Conservation (phyloP, 2,329 filamentous ascomycete genomes). For the Epichloe uncinata region DNA sequence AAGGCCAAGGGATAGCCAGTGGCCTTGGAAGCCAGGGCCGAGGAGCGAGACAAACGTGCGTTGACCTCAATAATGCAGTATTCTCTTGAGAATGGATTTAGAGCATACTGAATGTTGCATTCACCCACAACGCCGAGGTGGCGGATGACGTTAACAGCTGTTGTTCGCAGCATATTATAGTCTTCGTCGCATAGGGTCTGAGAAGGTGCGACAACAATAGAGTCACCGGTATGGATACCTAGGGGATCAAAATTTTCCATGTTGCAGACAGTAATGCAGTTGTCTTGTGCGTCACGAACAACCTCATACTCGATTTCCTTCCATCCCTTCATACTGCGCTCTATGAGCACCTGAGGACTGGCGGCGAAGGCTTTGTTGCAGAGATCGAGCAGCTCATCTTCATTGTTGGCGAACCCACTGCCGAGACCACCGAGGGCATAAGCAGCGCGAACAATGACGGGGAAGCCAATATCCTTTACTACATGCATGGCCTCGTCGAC, state of each 20-base stretch:
- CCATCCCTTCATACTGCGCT: slow-evolving; percentile 99
- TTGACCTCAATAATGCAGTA: slow-evolving; percentile 99
- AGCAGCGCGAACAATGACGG: slow-evolving; percentile 91
- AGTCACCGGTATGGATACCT: slow-evolving; percentile 95
- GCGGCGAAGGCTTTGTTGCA: slow-evolving; percentile 92
- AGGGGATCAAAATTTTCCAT: slow-evolving; percentile 99
- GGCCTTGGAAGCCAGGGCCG: slow-evolving; percentile 89
- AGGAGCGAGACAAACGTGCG: slow-evolving; percentile 87
- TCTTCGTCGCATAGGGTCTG: slow-evolving; percentile 95
- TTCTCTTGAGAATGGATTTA: slow-evolving; percentile 89
- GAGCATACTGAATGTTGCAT: slow-evolving; percentile 96
- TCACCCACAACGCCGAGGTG: slow-evolving; percentile 96
- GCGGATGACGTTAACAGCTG: slow-evolving; percentile 91
- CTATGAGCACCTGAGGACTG: slow-evolving; percentile 90
- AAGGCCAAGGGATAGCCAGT: slow-evolving; percentile 95
- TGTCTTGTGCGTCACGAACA: slow-evolving; percentile 86
- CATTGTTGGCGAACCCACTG: slow-evolving; percentile 87
- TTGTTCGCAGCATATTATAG: slow-evolving; percentile 97
- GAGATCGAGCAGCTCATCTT: slow-evolving; percentile 67
- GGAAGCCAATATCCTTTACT: slow-evolving; percentile 86
- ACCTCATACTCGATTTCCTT: slow-evolving; percentile 99
- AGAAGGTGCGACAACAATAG: slow-evolving; percentile 92
- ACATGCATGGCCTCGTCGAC: slow-evolving; percentile 79
- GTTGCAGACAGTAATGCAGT: slow-evolving; percentile 99
- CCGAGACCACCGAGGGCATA: slow-evolving; percentile 92